These are phyloP conservation scores for Euphorbia schlechtendalii DNA, from an alignment of 441 rosid genomes.

Conservation along the genomic window DNA sequence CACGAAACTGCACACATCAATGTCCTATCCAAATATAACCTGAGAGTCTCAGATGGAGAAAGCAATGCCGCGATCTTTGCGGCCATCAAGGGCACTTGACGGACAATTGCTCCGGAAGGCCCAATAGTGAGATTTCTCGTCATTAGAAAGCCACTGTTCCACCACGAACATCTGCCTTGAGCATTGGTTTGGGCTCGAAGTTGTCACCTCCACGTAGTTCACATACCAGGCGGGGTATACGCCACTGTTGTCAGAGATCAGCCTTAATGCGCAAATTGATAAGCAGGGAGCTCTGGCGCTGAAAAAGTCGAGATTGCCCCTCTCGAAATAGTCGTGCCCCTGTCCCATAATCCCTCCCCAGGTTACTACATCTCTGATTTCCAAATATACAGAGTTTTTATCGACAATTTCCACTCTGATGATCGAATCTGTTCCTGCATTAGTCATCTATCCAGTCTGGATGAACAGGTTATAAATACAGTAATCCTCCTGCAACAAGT, in stretches of 20 bases:
- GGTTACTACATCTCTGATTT: slow-evolving; percentile 37
- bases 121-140: too few relatives aligned
- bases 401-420: slow-evolving; percentile 45
- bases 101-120: too few relatives aligned
- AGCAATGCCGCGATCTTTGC: too few relatives aligned
- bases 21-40: too few relatives aligned
- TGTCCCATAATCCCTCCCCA: slow-evolving; percentile 81
- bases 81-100: too few relatives aligned
- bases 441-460: slow-evolving; percentile 69
- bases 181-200: too few relatives aligned
- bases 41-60: too few relatives aligned
- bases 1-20: too few relatives aligned
- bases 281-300: slow-evolving; percentile 59
- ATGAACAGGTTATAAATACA: slow-evolving; percentile 65
- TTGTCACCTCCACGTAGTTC: slow-evolving; percentile 63
- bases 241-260: slow-evolving; percentile 67
- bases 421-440: slow-evolving; percentile 69
- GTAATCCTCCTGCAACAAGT: slow-evolving; percentile 23
- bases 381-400: slow-evolving; percentile 30
- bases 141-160: too few relatives aligned
- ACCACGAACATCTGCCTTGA: too few relatives aligned
- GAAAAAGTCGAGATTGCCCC: slow-evolving; percentile 78
- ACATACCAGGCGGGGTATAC: slow-evolving; percentile 65
- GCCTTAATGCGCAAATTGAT: slow-evolving; percentile 43
- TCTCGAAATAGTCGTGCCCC: slow-evolving; percentile 62